Conservation (phyloP, 1,139 yeast species). For the Pichia sp. region DNA sequence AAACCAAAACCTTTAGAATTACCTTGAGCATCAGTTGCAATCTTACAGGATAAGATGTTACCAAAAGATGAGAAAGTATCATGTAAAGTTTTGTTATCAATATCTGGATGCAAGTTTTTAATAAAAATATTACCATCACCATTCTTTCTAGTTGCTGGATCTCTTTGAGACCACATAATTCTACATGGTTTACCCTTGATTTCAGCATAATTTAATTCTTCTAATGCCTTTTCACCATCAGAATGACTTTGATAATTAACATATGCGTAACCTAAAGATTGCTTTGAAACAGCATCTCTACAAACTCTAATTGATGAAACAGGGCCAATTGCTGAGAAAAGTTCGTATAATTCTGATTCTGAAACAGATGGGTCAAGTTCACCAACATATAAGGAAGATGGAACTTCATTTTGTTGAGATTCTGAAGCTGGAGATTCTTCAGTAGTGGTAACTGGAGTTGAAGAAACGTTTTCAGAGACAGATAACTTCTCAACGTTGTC, state of each 20-base stretch:
- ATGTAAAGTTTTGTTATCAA: slow-evolving; percentile 97
- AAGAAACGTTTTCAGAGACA: slow-evolving; percentile 32
- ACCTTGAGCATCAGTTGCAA: slow-evolving; percentile 92
- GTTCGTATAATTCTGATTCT: slow-evolving; percentile 91
- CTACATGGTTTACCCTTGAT: slow-evolving; percentile 98
- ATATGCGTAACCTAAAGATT: slow-evolving; percentile 96
- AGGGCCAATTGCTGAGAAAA: slow-evolving; percentile 92
- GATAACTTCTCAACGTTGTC: slow-evolving; percentile 53
- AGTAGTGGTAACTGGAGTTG: slow-evolving; percentile 30
- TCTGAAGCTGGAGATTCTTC: slow-evolving; percentile 35
- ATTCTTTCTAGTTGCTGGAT: slow-evolving; percentile 90
- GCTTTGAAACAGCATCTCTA: slow-evolving; percentile 97
- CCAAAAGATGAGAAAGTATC: slow-evolving; percentile 98
- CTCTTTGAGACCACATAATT: slow-evolving; percentile 99
- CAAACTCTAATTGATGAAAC: slow-evolving; percentile 97
- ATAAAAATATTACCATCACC: slow-evolving; percentile 97
- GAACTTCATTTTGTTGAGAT: slow-evolving; percentile 28
- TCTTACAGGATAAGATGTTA: slow-evolving; percentile 92
- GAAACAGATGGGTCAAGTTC: slow-evolving; percentile 91
- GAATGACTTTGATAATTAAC: slow-evolving; percentile 88
- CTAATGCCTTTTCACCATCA: slow-evolving; percentile 94
- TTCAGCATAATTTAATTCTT: slow-evolving; percentile 88
- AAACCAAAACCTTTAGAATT: slow-evolving; percentile 95
- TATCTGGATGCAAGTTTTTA: slow-evolving; percentile 97
- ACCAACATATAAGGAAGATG: slow-evolving; percentile 95